Evolutionary conservation across 345 rosid genomes (phyloP).

Genomic region (Barbarea vulgaris): DNA sequence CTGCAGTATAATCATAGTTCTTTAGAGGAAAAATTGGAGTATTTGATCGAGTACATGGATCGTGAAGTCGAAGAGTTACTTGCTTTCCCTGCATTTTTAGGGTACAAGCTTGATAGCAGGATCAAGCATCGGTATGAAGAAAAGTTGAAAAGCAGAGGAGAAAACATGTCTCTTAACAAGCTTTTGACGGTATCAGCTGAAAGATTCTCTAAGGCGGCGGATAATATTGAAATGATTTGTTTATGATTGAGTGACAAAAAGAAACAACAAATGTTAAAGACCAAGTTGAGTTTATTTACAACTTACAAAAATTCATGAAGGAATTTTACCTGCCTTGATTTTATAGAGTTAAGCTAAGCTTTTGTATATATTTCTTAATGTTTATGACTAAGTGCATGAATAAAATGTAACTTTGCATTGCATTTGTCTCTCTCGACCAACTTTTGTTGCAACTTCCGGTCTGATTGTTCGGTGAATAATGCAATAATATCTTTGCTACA

Average conservation of each 20-base stretch:
- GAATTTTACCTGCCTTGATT: constrained; percentile 8
- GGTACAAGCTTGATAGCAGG: constrained; percentile 79
- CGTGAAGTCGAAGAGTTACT: constrained; percentile 72
- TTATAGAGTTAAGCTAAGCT: constrained; percentile 16
- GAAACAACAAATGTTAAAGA: neutral
- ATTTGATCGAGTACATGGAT: constrained; percentile 71
- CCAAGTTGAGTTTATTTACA: neutral
- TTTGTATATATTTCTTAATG: constrained; percentile 13
- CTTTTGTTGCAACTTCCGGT: neutral
- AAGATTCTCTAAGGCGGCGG: constrained; percentile 47
- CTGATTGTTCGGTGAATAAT: too few species aligned
- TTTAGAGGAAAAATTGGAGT: constrained; percentile 72
- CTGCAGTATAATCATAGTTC: constrained; percentile 62
- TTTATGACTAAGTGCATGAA: neutral
- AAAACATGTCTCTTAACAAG: constrained; percentile 71
- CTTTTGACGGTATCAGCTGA: constrained; percentile 61
- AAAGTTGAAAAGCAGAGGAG: constrained; percentile 56
- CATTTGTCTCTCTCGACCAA: neutral
- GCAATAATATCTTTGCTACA: too few species aligned
- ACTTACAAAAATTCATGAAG: neutral
- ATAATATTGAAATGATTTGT: constrained; percentile 34
- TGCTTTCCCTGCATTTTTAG: constrained; percentile 79
- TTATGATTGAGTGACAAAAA: constrained; percentile 33
- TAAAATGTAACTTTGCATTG: neutral
- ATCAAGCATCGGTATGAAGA: constrained; percentile 74